Evolutionary conservation across 164 flowering plant species (phyloP).

Genomic region (Kalanchoe fedtschenkoi): DNA sequence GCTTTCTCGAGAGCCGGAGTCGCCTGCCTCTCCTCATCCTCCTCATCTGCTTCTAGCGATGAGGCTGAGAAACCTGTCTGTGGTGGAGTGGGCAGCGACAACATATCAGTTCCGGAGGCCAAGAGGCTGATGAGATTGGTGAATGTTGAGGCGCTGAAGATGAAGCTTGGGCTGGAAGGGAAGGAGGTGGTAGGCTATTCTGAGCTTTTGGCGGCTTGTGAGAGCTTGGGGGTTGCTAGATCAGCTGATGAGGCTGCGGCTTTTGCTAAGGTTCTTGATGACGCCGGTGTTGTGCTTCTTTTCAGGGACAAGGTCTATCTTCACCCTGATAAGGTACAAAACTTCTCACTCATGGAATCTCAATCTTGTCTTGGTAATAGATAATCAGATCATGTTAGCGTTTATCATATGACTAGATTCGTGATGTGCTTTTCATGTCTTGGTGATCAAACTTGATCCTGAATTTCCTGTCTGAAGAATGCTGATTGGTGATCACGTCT

Average conservation of each 20-base stretch:
- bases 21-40: not conserved
- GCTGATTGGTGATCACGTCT: too few relatives aligned
- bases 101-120: conserved; percentile 52
- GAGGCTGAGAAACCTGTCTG: not conserved
- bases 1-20: not conserved
- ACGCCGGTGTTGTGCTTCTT: conserved; percentile 76
- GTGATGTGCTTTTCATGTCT: too few relatives aligned
- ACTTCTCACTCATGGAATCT: too few relatives aligned
- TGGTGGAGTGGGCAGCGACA: conserved; percentile 7
- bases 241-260: conserved; percentile 54
- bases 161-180: conserved; percentile 49
- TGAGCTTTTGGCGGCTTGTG: conserved; percentile 54
- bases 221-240: conserved; percentile 60
- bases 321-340: conserved; percentile 83
- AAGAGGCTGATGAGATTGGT: conserved; percentile 76
- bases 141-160: conserved; percentile 71
- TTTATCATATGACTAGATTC: too few relatives aligned
- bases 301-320: conserved; percentile 85
- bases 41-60: not conserved
- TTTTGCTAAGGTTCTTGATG: conserved; percentile 68
- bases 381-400: too few relatives aligned
- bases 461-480: too few relatives aligned
- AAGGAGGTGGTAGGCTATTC: conserved; percentile 50
- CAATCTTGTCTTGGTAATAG: too few relatives aligned
- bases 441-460: too few relatives aligned